Percentiles rank a stretch among this genome's conserved stretches.
Evolutionary conservation across 208 protist genomes (phyloP).

Genomic region (Wallacemonas sp.): DNA sequence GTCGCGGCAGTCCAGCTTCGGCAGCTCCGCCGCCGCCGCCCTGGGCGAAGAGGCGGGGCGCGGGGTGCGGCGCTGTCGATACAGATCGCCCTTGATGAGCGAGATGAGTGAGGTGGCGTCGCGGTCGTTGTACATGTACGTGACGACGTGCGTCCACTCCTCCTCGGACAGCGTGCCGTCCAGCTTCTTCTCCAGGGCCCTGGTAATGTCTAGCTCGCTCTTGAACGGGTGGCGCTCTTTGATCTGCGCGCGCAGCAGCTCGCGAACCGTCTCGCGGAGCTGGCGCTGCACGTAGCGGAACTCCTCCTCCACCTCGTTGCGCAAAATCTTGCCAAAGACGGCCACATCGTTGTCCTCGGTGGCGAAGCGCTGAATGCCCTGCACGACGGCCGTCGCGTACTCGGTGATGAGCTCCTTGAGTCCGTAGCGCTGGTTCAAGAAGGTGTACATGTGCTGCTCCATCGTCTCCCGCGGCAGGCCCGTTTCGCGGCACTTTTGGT

Average conservation of each 20-base stretch:
- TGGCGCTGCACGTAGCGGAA: slow-evolving; percentile 90
- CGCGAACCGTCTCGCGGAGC: slow-evolving; percentile 79
- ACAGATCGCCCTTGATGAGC: slow-evolving; percentile 57
- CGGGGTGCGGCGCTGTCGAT: slow-evolving; percentile 29
- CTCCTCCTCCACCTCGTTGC: slow-evolving; percentile 93
- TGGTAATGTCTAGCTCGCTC: slow-evolving; percentile 53
- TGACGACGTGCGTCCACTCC: slow-evolving; percentile 84
- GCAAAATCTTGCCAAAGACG: slow-evolving; percentile 90
- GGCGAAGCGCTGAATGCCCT: slow-evolving; percentile 69
- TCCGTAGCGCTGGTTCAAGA: slow-evolving; percentile 90
- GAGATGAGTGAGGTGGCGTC: slow-evolving; percentile 68
- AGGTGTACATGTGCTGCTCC: slow-evolving; percentile 94
- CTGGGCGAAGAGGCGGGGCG: slow-evolving; percentile 10
- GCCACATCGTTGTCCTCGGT: slow-evolving; percentile 88
- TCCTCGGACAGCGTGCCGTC: slow-evolving; percentile 56
- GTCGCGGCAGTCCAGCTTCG: slow-evolving; percentile 57
- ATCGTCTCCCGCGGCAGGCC: slow-evolving; percentile 89
- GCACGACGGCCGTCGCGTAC: slow-evolving; percentile 73
- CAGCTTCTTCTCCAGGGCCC: slow-evolving; percentile 53
- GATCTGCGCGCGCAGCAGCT: slow-evolving; percentile 77
- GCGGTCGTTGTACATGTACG: slow-evolving; percentile 89
- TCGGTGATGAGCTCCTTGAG: slow-evolving; percentile 85
- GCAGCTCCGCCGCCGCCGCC: slow-evolving; percentile 22
- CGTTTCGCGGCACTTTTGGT: slow-evolving; percentile 75
- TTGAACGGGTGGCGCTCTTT: slow-evolving; percentile 51